Evolutionary conservation across 768 basidiomycete species (phyloP), one percentile per base, ranked within the genome.

Genomic region (Astraeus odoratus): DNA sequence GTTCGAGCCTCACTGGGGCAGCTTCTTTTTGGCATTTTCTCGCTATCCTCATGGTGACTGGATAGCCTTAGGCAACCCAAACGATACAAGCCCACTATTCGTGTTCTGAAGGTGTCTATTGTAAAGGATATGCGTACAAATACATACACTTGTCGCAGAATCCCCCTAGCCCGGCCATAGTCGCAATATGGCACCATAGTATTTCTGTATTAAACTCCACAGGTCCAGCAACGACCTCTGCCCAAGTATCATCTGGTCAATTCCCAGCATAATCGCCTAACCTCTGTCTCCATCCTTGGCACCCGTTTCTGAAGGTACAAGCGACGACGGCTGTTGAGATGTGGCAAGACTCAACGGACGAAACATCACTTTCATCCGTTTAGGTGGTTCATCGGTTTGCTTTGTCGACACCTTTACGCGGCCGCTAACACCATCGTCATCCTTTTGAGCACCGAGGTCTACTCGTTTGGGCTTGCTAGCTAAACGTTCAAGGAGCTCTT

Each of bases 261-360:
- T 16, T 8, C 43, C 22, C 4, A 13, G 45, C 8, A 23, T 20
- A 23, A 27, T n/a, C 22, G 16, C 44, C 63, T 72, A 87, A 50
- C 85, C 85, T 34, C 76, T 83, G 59, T 87, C 85, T 43, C 80
- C 83, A 54, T 86, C 83, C 65, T 86, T 86, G 47, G 74, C 71
- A 57, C 77, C 73, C 49, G 73, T 63, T 73, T 80, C 75, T 79
- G 85, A 77, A 58, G 78, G 71, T 43, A 69, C 58, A 10, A 70
- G 64, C 5, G 65, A 60, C 9, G 68, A 51, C 20, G 73, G 56
- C n/a, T 63, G 52, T 41, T 69, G 62, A 36, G 67, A 48, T 24
- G 56, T 44, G 22, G 58, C 49, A 18, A 41, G 41, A 41, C 51
- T 52, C 45, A 60, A 50, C 43, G 67, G 52, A 33, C 80, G 78